These are phyloP conservation scores for Blastobotrys parvus DNA, from an alignment of 805 yeast species.

Conservation along the genomic window DNA sequence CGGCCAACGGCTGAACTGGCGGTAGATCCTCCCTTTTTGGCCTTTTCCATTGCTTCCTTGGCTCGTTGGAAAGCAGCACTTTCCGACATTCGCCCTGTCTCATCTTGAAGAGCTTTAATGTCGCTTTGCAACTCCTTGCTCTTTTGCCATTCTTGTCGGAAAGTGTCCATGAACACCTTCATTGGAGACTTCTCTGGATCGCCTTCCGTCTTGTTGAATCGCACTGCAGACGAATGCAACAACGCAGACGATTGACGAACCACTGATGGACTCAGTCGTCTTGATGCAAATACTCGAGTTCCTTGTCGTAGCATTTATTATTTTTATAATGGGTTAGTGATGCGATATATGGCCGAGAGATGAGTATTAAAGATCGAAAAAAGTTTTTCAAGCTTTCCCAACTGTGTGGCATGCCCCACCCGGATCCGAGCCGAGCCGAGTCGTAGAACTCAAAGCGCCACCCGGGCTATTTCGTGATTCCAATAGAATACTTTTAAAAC, in stretches of 20 bases:
- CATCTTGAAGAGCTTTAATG: constrained; percentile 91
- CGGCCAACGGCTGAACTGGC: constrained; percentile 54
- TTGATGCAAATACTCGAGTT: background rate
- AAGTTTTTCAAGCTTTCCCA: no score
- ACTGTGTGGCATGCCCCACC: no score
- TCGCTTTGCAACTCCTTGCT: constrained; percentile 83
- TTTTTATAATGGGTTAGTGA: no score
- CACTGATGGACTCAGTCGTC: background rate
- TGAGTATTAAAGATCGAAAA: no score
- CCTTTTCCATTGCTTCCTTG: constrained; percentile 80
- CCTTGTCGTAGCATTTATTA: background rate
- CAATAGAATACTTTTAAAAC: no score
- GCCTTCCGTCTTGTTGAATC: background rate
- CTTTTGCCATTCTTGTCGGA: constrained; percentile 84
- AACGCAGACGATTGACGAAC: background rate
- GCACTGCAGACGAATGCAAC: background rate
- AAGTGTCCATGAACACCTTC: constrained; percentile 89
- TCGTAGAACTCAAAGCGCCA: no score
- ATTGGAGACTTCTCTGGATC: constrained; percentile 44
- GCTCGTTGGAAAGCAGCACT: constrained; percentile 90
- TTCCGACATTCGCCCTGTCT: constrained; percentile 89
- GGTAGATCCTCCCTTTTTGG: constrained; percentile 52
- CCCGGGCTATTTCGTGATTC: no score
- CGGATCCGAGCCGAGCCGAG: no score
- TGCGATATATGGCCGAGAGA: no score